These are phyloP conservation scores for Diplodia seriata DNA, from an alignment of 2,329 filamentous ascomycete genomes.

Conservation along the genomic window DNA sequence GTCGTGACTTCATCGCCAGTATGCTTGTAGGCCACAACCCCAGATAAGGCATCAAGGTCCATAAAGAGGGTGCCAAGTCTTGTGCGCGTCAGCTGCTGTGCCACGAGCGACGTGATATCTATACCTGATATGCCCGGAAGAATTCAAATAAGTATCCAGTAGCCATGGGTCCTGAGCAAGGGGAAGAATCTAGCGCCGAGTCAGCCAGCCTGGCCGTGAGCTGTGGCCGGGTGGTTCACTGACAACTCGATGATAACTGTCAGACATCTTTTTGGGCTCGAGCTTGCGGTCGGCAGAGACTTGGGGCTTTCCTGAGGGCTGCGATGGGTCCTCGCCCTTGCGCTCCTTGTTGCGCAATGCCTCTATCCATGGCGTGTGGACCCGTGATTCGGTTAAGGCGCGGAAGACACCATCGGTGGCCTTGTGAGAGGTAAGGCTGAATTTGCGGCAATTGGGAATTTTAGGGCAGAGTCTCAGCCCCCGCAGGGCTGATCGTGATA, in stretches of 20 bases:
- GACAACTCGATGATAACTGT: constrained; percentile 73
- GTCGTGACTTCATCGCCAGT: constrained; percentile 69
- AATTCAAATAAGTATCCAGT: constrained; percentile 78
- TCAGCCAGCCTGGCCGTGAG: constrained; percentile 37
- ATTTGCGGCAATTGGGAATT: constrained; percentile 10
- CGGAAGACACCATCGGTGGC: constrained; percentile 66
- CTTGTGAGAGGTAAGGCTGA: constrained; percentile 31
- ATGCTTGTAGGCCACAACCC: constrained; percentile 77
- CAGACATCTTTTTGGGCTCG: constrained; percentile 71
- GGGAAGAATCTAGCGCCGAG: constrained; percentile 63
- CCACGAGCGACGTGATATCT: not conserved
- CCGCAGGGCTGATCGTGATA: constrained; percentile 13
- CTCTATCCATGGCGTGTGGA: constrained; percentile 73
- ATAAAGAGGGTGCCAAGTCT: constrained; percentile 76
- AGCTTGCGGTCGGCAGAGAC: constrained; percentile 61
- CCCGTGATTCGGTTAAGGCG: constrained; percentile 64
- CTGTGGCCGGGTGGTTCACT: constrained; percentile 40
- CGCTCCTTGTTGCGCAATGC: constrained; percentile 63
- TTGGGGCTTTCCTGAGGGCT: constrained; percentile 44
- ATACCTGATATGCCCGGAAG: constrained; percentile 69
- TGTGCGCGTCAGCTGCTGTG: constrained; percentile 16
- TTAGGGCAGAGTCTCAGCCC: not conserved
- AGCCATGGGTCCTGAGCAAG: constrained; percentile 78
- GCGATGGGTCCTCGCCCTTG: constrained; percentile 42
- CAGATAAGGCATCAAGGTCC: constrained; percentile 79